Conservation (phyloP, 78 protist species). For the Isochrysis galbana region DNA sequence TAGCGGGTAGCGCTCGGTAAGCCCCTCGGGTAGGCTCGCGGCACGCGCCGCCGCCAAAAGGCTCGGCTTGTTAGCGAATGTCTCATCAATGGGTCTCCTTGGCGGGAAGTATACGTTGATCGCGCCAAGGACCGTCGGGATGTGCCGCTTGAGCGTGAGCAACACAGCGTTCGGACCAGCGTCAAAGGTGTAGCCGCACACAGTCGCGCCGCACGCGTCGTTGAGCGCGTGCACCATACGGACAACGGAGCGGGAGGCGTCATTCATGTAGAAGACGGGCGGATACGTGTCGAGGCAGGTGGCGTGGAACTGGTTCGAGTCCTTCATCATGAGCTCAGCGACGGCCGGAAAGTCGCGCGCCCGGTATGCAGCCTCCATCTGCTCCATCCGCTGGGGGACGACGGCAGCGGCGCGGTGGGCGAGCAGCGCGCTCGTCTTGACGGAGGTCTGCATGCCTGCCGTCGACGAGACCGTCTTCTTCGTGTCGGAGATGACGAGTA, state of each 20-base stretch:
- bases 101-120: background rate
- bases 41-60: too few species aligned
- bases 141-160: background rate
- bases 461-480: conserved; percentile 90
- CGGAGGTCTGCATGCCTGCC: conserved; percentile 91
- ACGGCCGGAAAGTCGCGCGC: conserved; percentile 77
- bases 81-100: background rate
- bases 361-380: conserved; percentile 71
- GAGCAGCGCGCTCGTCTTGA: conserved; percentile 72
- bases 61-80: background rate
- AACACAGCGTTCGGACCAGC: conserved; percentile 98
- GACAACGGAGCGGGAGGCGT: conserved; percentile 72
- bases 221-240: conserved; percentile 68
- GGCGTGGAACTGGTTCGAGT: conserved; percentile 86
- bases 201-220: background rate
- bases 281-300: conserved; percentile 91
- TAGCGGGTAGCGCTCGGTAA: background rate
- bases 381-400: conserved; percentile 77
- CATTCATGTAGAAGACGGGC: conserved; percentile 92
- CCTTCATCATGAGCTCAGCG: conserved; percentile 88
- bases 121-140: background rate
- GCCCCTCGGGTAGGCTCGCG: too few species aligned
- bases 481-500: conserved; percentile 81
- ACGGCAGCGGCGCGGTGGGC: conserved; percentile 50
- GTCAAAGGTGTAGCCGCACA: conserved; percentile 91